Evolutionary conservation across 129 eudicot genomes (phyloP).

Genomic region (Saposhnikovia divaricata): DNA sequence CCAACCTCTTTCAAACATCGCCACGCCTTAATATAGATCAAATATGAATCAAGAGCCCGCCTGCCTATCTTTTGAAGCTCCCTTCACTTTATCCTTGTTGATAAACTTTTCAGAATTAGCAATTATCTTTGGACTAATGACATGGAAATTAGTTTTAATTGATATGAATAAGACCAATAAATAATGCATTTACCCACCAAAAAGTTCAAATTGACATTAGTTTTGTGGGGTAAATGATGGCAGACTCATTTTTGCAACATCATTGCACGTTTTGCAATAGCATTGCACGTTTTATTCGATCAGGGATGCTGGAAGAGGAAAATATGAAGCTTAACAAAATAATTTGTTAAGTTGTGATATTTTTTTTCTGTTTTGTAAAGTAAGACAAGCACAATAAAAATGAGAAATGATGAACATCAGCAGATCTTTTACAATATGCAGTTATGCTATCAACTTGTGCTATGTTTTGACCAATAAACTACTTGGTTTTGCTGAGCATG

Average conservation of each 20-base stretch:
- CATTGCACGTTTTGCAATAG: neutral
- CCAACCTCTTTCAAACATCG: no score
- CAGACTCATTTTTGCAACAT: neutral
- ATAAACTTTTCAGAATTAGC: no score
- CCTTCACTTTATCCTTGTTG: no score
- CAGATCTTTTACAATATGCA: neutral
- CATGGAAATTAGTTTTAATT: no score
- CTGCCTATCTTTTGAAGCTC: no score
- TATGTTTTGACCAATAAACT: neutral
- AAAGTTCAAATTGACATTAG: no score
- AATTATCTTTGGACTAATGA: no score
- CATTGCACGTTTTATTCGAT: neutral
- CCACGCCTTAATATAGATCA: no score
- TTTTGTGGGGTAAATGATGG: no score
- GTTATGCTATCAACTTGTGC: neutral
- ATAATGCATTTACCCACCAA: no score
- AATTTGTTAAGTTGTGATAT: neutral
- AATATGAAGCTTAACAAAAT: neutral
- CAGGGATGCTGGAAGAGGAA: neutral
- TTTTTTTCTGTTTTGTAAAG: neutral
- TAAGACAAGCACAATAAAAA: neutral
- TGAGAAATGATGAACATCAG: neutral
- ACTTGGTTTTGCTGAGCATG: neutral
- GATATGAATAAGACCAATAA: no score
- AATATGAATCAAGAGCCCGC: no score